These are phyloP conservation scores for Tetrapyrgos nigripes DNA, from an alignment of 1,284 basidiomycete species.

Conservation along the genomic window DNA sequence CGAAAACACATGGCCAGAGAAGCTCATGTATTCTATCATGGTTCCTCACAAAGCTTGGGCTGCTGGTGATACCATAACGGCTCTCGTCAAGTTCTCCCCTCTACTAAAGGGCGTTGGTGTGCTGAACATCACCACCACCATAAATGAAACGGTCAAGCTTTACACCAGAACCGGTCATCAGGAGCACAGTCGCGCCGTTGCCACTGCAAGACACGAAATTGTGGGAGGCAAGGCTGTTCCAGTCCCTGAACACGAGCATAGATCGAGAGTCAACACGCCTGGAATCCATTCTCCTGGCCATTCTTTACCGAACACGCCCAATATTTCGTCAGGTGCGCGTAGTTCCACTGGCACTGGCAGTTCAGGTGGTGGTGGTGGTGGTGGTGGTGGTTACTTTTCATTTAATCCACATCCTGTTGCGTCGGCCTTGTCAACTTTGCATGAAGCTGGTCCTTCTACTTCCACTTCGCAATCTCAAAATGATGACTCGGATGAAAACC, in stretches of 20 bases:
- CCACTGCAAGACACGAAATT: constrained; percentile 76
- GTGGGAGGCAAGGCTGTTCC: constrained; percentile 64
- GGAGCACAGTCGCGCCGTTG: constrained; percentile 69
- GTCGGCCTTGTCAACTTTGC: too few species aligned
- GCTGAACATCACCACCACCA: constrained; percentile 66
- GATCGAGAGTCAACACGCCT: constrained; percentile 13
- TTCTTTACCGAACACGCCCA: constrained; percentile 30
- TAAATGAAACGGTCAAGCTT: constrained; percentile 81
- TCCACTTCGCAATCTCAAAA: constrained; percentile 10
- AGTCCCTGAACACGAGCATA: constrained; percentile 42
- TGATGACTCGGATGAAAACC: constrained; percentile 2
- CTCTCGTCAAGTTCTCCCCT: constrained; percentile 87
- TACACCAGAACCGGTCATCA: constrained; percentile 60
- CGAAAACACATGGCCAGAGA: constrained; percentile 96
- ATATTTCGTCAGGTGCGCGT: constrained; percentile 33
- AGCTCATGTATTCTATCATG: constrained; percentile 91
- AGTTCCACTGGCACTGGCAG: constrained; percentile 15
- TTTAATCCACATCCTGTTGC: constrained; percentile 18
- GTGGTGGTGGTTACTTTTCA: constrained; percentile 22
- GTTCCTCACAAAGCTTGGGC: constrained; percentile 92
- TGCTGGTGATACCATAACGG: constrained; percentile 83
- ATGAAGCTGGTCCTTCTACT: constrained; percentile 18
- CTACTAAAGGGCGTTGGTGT: constrained; percentile 85
- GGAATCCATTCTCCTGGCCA: constrained; percentile 8
- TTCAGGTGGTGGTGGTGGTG: constrained; percentile 9